Base-by-base conservation (phyloP, 2,329 filamentous ascomycete species). In the Calonectria naviculata region DNA sequence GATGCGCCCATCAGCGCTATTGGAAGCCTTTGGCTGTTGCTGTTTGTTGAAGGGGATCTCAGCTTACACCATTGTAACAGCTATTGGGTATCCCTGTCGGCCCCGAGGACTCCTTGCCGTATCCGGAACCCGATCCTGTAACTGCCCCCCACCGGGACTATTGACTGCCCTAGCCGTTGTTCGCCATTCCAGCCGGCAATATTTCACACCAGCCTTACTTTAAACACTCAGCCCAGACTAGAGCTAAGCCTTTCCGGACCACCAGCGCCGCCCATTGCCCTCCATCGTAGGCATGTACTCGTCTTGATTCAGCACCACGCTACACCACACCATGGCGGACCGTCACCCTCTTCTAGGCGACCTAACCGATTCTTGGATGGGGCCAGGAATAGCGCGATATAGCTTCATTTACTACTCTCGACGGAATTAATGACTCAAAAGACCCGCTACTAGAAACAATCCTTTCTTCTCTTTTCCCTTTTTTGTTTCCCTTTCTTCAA, bases 401-500 rank as follows among this genome's bases (percentile, higher is more conserved):
- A 46, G 42, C n/a, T n/a, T 46, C 9, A 10, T 46, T 46, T 4
- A 9, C 42, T 21, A 24, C 42, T 46, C 21, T 10, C 21, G 9
- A 13, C 42, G 42, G 42, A 24, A 46, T 46, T 46, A 46, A 46
- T 13, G 42, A 24, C n/a, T 46, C 42, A 46, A 46, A 24, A 2
- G n/a, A 8, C 49, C 58, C 49, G 65, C 65, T 68, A 70, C 41
- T 67, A 42, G 38, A 49, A 47, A 64, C 54, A 46, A 31, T 66
- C 58, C 70, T 65, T 61, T 34, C 62, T 44, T 10, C 31, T 69
- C 46, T 58, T 42, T 61, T 68, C 47, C 68, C 68, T 47, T 67
- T 73, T 66, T 72, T 58, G 66, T 54, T 65, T 44, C 58, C 74
- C 36, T 65, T 54, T 54, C 47, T 72, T 72, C 61, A 75, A 76